A percentile compares a stretch with the other conserved stretches of the same genome.
Evolutionary conservation across 306 rosid species (phyloP).

Genomic region (Acacia acuminata): DNA sequence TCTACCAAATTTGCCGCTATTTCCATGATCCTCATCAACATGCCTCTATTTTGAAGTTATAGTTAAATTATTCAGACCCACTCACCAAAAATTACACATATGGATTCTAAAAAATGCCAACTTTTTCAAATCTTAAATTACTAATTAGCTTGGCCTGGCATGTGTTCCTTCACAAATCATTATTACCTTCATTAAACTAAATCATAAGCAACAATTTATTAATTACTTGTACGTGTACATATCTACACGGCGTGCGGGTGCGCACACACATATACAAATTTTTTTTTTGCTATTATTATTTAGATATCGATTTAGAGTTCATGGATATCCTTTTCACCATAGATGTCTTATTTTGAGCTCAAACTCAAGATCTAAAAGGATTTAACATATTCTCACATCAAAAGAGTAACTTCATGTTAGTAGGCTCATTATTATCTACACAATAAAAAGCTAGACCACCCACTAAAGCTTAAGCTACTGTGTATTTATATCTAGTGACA

Average conservation of each 20-base stretch:
- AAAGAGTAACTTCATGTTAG: rapidly evolving
- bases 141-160: neutral
- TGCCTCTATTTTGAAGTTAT: neutral
- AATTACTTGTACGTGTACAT: neutral
- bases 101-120: neutral
- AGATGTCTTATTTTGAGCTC: rapidly evolving
- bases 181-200: neutral
- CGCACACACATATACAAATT: neutral
- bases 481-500: neutral
- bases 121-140: neutral
- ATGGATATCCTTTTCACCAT: too few species aligned
- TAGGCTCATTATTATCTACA: neutral
- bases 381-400: too few species aligned
- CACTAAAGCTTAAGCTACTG: neutral
- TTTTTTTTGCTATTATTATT: too few species aligned
- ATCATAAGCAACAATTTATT: neutral
- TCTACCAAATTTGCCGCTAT: too few species aligned
- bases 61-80: neutral
- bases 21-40: neutral
- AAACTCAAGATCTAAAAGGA: rapidly evolving
- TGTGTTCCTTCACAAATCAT: neutral
- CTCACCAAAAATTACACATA: neutral
- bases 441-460: neutral
- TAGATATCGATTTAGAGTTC: too few species aligned
- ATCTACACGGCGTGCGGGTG: neutral